phyloP scores from a whole-genome alignment of 148 eudicot genomes.

The Vaccinium myrtillus region DNA sequence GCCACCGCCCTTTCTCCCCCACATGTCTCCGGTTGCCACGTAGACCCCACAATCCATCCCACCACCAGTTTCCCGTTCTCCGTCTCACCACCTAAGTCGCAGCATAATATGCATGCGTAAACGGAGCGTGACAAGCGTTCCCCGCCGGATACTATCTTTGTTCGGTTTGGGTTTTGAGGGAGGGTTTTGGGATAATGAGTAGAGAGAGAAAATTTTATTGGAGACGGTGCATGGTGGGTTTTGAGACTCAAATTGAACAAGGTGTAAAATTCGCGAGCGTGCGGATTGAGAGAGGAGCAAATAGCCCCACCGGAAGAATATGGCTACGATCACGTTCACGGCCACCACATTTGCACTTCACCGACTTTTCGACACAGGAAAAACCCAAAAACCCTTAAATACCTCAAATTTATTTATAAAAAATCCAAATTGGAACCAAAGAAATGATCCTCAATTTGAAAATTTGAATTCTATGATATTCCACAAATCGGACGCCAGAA shows the following conservation, averaged over 20 bases:
- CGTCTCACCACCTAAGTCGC: not conserved
- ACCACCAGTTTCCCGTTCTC: not conserved
- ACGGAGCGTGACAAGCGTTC: no score
- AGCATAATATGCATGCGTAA: no score
- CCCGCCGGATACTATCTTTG: no score
- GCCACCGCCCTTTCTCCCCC: conserved; percentile 36
- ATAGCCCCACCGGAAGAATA: no score
- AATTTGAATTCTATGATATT: not conserved
- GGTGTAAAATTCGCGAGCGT: no score
- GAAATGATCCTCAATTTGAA: not conserved
- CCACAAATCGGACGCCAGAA: not conserved
- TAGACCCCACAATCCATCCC: conserved; percentile 52
- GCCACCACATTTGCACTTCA: not conserved
- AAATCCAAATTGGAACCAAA: no score
- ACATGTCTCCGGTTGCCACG: conserved; percentile 36
- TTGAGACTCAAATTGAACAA: no score
- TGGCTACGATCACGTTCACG: not conserved
- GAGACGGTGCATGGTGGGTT: no score
- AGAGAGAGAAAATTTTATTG: no score
- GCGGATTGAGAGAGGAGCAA: no score
- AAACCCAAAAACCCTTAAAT: not conserved
- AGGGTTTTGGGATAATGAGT: no score
- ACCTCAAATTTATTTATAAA: not conserved
- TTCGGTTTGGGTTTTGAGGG: no score
- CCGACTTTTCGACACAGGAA: not conserved